Evolutionary conservation across 1,139 yeast genomes (phyloP), one percentile per base, ranked within the genome.

Genomic region (Pichia sp.): DNA sequence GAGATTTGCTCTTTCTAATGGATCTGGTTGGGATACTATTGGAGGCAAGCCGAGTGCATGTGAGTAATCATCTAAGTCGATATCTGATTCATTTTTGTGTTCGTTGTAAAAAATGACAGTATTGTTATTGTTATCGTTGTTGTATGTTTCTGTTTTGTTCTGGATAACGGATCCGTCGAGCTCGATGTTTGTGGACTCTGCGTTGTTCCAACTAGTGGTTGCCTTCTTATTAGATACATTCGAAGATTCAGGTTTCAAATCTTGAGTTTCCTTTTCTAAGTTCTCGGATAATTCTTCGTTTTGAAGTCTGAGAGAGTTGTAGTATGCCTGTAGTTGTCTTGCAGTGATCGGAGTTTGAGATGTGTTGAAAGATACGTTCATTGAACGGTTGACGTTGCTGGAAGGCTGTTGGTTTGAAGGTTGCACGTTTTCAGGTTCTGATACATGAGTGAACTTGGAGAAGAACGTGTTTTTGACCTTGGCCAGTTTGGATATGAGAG

Each of bases 1-100:
- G 32, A 64, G 47, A 35, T 59, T 56, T 2, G 67, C 61, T 34
- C 68, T 53, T 44, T 62, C 66, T 14, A 60, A 37, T 9, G 67
- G 65, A 44, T 64, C 64, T 12, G 54, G 52, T 27, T 40, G 45
- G 11, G 41, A 38, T 18, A 24, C 39, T 4, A 57, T 52, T 12
- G 54, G 54, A 17, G 56, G 46, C 7, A 52, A 27, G 3, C 46
- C 47, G 2, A 45, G 33, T 8, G 21, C 15, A 12, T 42, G 38
- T 0, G 34, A 12, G 5, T 40, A 37, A 33, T 40, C 44, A n/a
- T 33, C 38, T n/a, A 37, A 24, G 3, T 31, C 37, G 15, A n/a
- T 27, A 21, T 41, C 38, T 8, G 37, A 19, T 14, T 14, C 35
- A 14, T 37, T 17, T 5, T 44, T 37, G 4, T 40, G 34, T 21